These are phyloP conservation scores for Scopulariopsis brevicaulis DNA, from an alignment of 2,329 filamentous ascomycete genomes.

Conservation along the genomic window DNA sequence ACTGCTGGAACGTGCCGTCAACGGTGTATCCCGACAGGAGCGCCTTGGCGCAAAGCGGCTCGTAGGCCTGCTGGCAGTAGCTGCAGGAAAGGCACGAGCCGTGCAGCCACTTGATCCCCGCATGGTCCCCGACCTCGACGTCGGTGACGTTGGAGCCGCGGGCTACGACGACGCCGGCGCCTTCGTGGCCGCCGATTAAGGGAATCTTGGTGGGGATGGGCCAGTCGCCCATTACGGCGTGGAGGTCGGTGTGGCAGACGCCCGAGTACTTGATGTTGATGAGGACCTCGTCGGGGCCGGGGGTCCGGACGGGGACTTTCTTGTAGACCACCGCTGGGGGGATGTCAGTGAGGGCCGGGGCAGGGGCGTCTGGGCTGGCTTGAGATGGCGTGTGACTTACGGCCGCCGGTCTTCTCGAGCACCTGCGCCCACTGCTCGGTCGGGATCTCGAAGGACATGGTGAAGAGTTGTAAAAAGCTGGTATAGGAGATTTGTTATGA, in stretches of 20 bases:
- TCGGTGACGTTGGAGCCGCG: conserved; percentile 67
- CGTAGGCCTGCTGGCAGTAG: conserved; percentile 72
- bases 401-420: conserved; percentile 67
- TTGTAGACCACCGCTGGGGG: conserved; percentile 54
- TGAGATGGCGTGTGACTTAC: conserved; percentile 26
- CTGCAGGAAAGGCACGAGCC: conserved; percentile 73
- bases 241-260: conserved; percentile 79
- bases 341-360: conserved; percentile 5
- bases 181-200: conserved; percentile 70
- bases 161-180: conserved; percentile 75
- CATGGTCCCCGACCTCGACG: conserved; percentile 71
- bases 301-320: conserved; percentile 70
- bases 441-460: conserved; percentile 42
- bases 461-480: not conserved
- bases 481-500: not conserved
- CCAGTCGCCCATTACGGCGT: conserved; percentile 83
- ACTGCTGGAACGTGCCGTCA: conserved; percentile 89
- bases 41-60: conserved; percentile 69
- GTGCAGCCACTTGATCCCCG: conserved; percentile 90
- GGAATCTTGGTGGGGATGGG: conserved; percentile 73
- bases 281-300: conserved; percentile 81
- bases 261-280: conserved; percentile 85
- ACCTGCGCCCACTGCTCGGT: conserved; percentile 87
- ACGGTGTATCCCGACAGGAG: conserved; percentile 83
- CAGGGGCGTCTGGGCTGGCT: not conserved